A percentile compares a stretch with the other conserved stretches of the same genome.
Evolutionary conservation across 1,139 yeast genomes (phyloP).

Genomic region (Taphrina wiesneri): DNA sequence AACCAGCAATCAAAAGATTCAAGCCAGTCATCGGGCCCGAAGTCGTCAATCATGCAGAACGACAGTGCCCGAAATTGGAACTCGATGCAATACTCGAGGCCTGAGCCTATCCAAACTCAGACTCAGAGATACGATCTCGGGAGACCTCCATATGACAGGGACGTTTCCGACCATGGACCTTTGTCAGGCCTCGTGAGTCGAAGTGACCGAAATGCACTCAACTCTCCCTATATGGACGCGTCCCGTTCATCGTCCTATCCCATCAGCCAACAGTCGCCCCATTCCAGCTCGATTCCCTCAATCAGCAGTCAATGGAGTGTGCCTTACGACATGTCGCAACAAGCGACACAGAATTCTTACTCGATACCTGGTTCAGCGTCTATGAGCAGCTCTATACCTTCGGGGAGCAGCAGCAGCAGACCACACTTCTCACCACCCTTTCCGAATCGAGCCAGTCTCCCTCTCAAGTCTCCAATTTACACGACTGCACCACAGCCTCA

Average conservation of each 20-base stretch:
- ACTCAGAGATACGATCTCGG: neutral
- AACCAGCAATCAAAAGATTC: neutral
- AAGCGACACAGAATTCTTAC: constrained; percentile 7
- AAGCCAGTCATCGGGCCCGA: neutral
- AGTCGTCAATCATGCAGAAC: neutral
- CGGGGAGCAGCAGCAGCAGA: neutral
- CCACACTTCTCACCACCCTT: constrained; percentile 17
- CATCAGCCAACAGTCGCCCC: neutral
- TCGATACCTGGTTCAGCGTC: neutral
- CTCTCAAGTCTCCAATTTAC: constrained; percentile 1
- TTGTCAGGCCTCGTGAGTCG: neutral
- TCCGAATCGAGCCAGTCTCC: neutral
- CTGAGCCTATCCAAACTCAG: neutral
- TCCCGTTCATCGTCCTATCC: constrained; percentile 13
- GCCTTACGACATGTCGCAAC: constrained; percentile 7
- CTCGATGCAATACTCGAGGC: neutral
- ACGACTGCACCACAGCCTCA: neutral
- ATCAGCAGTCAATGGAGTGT: constrained; percentile 3
- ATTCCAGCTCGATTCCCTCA: neutral
- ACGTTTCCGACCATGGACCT: constrained; percentile 6
- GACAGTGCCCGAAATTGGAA: neutral
- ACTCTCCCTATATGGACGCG: constrained; percentile 1
- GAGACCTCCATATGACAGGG: neutral
- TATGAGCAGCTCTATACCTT: neutral
- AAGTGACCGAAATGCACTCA: neutral